Base-by-base conservation (phyloP, 345 rosid species). In the Rhodamnia argentea region DNA sequence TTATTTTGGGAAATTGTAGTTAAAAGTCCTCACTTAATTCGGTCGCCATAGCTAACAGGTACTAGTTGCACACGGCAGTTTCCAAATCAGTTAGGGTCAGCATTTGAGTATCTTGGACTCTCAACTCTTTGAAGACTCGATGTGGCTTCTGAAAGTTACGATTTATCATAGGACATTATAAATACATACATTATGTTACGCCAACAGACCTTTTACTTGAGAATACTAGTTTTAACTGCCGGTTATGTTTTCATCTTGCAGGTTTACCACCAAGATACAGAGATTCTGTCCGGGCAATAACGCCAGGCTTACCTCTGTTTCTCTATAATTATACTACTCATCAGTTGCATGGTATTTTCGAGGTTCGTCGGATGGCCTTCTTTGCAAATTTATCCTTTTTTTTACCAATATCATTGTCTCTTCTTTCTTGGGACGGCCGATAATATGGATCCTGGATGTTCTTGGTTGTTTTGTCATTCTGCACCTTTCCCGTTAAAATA, bases 231-330 rank as follows among this genome's bases (percentile, higher is more conserved):
- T 70, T 70, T 70, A 37, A 70, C 47, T 70, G 78, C 26, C 2
- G 27, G 26, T 83, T n/a, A 52, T 53, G 62, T 86, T 16, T 40
- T 62, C 62, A 47, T 86, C 88, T 88, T 20, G 87, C 87, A 97
- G 99, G 99, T 89, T 91, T 97, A 84, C 99, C 99, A 56, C 99
- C 99, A 84, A 94, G 99, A 90, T 97, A 96, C 85, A 93, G 99
- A 90, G 99, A 96, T 91, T 96, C 99, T 83, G 99, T 97, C 54
- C 93, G 99, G 32, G 99, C 99, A 23, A 95, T 97, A 85, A 95
- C 98, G n/a, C 99, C 99, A 54, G 99, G 99, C 84, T 90, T 97
- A 57, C 99, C 99, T 52, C 91, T 97, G 86, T 97, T 97, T 92
- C 99, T 97, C 78, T 97, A 96, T 87, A 96, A 97, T 83, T 97